Base-by-base conservation (phyloP, 2,329 filamentous ascomycete genomes). In the Ramularia collo-cygni region DNA sequence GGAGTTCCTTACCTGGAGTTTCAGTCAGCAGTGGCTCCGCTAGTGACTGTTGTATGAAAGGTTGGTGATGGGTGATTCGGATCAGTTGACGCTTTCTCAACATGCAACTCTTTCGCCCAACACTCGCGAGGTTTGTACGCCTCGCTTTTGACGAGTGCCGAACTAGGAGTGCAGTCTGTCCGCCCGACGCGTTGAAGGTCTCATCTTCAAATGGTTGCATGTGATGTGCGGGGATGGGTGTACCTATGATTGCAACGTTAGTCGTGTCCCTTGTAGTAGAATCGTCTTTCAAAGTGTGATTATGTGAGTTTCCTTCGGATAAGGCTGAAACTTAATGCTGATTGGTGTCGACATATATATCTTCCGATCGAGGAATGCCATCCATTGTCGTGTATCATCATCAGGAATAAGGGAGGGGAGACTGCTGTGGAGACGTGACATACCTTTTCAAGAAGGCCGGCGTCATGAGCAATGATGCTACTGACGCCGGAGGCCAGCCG, bases 51-150 rank as follows among this genome's bases (percentile, higher is more conserved):
- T 33, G 16, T 33, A 12, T 21, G 16, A 4, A 18, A 19, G 31
- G 10, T 19, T 10, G 9, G 19, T 18, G 17, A n/a, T 8, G 16
- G 8, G 21, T 38, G 28, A 40, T 36, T 37, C 33, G 30, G 53
- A 69, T 80, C 77, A 79, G 77, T 65, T 76, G 74, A 80, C 77
- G 77, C 78, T 66, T 70, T 79, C 73, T 81, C 77, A 80, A 79
- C 77, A 79, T 78, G 73, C 72, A 72, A 65, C 62, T 70, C 71
- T 66, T 58, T 62, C 58, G 52, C 57, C 63, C 56, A 63, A 64
- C 71, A 74, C 62, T 73, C 71, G 71, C 75, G 74, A 69, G 68
- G 49, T 76, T 80, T 79, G 76, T 79, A 80, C 74, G 74, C 67
- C 68, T 69, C 69, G 65, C 65, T 74, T 68, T 70, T 59, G 52